A percentile compares a stretch with the other conserved stretches of the same genome.
Evolutionary conservation across 129 eudicot species (phyloP).

Genomic region (Rutidosis leptorrhynchoides): DNA sequence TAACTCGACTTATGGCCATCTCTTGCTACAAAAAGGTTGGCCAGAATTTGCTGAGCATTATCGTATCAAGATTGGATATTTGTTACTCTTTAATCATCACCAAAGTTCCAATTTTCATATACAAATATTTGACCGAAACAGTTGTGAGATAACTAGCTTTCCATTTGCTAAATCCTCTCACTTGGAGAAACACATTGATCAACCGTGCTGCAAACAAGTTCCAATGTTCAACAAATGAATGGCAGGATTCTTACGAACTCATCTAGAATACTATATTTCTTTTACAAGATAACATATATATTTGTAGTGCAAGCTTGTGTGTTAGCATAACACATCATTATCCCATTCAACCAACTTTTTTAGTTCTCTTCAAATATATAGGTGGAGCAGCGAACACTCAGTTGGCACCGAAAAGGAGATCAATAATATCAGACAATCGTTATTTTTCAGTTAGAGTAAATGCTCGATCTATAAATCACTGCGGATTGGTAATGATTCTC

Average conservation of each 20-base stretch:
- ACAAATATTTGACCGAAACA: slow-evolving; percentile 13
- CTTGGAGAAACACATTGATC: neutral
- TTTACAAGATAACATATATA: no score
- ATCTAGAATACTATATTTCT: neutral
- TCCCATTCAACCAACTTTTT: neutral
- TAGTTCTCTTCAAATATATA: neutral
- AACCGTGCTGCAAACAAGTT: neutral
- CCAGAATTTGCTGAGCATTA: slow-evolving; percentile 27
- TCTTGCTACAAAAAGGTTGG: slow-evolving; percentile 24
- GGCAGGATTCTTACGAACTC: neutral
- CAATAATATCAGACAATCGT: neutral
- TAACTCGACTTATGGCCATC: slow-evolving; percentile 17
- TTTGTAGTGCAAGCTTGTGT: no score
- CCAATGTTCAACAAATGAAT: neutral
- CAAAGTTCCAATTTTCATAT: slow-evolving; percentile 9
- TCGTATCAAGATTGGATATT: neutral
- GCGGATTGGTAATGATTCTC: neutral
- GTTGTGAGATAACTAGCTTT: neutral
- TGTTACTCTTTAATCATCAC: slow-evolving; percentile 1
- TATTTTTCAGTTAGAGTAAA: neutral
- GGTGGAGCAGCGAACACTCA: neutral
- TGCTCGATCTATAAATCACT: neutral
- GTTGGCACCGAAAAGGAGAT: neutral
- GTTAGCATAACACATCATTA: no score
- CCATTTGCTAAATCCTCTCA: neutral